Evolutionary conservation across 352 stramenopile genomes (phyloP), one percentile per base, ranked within the genome.

Genomic region (Thalassiosira livingstoniorum): DNA sequence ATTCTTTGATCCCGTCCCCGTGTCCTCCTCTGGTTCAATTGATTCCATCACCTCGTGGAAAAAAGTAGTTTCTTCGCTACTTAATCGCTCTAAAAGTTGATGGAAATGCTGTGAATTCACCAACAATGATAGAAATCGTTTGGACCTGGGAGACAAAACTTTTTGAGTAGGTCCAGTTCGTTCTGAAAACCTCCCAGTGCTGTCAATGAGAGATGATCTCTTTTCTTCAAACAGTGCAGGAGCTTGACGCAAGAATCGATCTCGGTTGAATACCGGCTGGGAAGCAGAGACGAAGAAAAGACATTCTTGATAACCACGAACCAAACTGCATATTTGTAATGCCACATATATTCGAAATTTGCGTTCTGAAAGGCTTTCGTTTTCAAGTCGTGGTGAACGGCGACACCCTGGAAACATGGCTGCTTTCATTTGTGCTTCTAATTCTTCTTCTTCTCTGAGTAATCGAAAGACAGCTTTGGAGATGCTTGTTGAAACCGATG

Each of bases 31-130:
- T 42, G 31, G 34, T 29, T 92, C 85, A 53, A 91, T 91, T 13
- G 70, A 74, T 51, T 92, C 78, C 88, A 95, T 93, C 2, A 95
- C 79, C 81, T 95, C 89, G 67, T 93, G 87, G 39, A 95, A 95
- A 64, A 92, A 94, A 34, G 69, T 62, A 68, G 66, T 75, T 42
- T 90, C 75, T 54, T 93, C 85, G 23, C 65, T 81, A 32, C 87
- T 87, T 31, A 93, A 61, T 13, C 75, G 58, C 65, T 95, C 91
- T 13, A 95, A 66, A 5, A 95, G 69, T 45, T 92, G 84, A 68
- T 94, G 89, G 70, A 95, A 95, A 67, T 94, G 91, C 66, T 95
- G 91, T 4, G 84, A 87, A 66, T 92, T 95, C 2, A 95, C 89
- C 39, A 95, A 67, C 21, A 86, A 67, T 0, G 89, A 93, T 2